Conservation (phyloP, 805 yeast genomes). For the Candida sonorensis region DNA sequence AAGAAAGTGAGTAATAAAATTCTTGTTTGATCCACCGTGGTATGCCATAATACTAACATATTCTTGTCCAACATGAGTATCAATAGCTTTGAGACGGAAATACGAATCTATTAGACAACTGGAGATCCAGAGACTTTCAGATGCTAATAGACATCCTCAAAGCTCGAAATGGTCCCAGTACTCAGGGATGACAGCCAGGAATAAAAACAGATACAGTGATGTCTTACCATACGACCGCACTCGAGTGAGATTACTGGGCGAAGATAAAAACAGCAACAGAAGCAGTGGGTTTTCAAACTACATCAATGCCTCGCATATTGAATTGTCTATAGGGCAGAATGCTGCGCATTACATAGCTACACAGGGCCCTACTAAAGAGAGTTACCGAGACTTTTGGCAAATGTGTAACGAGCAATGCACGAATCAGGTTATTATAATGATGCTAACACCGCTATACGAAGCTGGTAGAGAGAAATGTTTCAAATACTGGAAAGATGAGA, state of each 20-base stretch:
- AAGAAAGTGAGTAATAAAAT: conserved; percentile 12
- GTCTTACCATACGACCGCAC: conserved; percentile 61
- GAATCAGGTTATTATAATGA: conserved; percentile 43
- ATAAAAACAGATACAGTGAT: conserved; percentile 54
- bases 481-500: conserved; percentile 30
- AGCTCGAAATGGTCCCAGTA: conserved; percentile 14
- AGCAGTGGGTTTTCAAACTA: conserved; percentile 27
- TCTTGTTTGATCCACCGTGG: not conserved
- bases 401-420: conserved; percentile 24
- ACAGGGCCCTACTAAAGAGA: conserved; percentile 52
- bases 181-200: conserved; percentile 8
- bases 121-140: conserved; percentile 13
- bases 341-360: conserved; percentile 50
- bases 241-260: conserved; percentile 43
- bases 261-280: conserved; percentile 15
- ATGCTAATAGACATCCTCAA: conserved; percentile 11
- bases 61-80: conserved; percentile 10
- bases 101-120: conserved; percentile 7
- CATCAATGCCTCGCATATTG: conserved; percentile 32
- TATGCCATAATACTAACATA: not conserved
- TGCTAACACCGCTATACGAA: conserved; percentile 65
- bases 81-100: too few relatives aligned
- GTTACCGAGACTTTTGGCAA: conserved; percentile 42
- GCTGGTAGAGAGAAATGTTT: conserved; percentile 33
- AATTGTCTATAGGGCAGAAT: conserved; percentile 9